Evolutionary conservation across 148 eudicot species (phyloP).

Genomic region (Persicaria tinctoria): DNA sequence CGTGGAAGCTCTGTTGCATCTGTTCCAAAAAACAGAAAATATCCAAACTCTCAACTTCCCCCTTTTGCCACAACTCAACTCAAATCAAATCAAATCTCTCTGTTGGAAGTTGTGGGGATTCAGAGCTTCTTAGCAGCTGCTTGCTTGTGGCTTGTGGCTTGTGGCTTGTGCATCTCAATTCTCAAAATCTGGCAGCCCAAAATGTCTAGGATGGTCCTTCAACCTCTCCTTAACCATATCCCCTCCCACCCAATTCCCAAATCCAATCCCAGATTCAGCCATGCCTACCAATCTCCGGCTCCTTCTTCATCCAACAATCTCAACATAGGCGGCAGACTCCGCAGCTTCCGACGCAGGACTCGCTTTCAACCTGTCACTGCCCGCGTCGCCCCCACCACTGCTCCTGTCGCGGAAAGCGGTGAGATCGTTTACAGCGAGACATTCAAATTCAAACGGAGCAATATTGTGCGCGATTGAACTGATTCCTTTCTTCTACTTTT

Average conservation of each 20-base stretch:
- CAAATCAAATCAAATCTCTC: no score
- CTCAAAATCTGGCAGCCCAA: neutral
- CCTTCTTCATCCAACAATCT: constrained; percentile 1
- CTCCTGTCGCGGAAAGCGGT: neutral
- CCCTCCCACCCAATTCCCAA: neutral
- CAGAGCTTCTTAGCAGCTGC: no score
- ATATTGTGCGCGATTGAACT: constrained; percentile 9
- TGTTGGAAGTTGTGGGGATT: no score
- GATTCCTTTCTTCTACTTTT: neutral
- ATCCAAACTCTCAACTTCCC: no score
- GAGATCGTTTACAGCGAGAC: constrained; percentile 6
- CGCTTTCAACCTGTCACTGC: neutral
- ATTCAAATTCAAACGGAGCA: constrained; percentile 4
- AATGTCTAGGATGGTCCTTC: constrained; percentile 6
- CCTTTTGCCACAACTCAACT: no score
- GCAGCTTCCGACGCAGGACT: constrained; percentile 1
- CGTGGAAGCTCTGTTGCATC: no score
- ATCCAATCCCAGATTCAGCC: neutral
- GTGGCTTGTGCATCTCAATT: neutral
- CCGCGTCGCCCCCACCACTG: neutral
- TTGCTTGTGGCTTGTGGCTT: no score
- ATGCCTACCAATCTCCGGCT: neutral
- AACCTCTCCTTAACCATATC: constrained; percentile 5
- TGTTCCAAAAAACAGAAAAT: no score
- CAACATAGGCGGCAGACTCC: constrained; percentile 7